These are phyloP conservation scores for Babesia bigemina DNA, from an alignment of 169 alveolate genomes.

Conservation along the genomic window DNA sequence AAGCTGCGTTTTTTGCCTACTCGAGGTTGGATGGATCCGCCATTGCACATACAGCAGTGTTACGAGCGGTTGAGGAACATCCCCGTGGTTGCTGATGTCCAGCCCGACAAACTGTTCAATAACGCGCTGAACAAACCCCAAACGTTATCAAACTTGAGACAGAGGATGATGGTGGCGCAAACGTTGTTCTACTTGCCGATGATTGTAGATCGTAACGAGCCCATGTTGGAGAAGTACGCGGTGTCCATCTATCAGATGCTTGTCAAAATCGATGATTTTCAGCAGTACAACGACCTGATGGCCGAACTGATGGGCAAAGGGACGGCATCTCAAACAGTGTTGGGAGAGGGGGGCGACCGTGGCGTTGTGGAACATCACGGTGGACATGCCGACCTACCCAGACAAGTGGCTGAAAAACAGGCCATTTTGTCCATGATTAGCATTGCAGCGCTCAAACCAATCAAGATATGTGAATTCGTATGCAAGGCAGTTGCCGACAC, in stretches of 20 bases:
- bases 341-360: not conserved
- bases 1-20: not conserved
- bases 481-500: constrained; percentile 20
- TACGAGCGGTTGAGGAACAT: constrained; percentile 48
- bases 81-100: constrained; percentile 60
- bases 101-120: constrained; percentile 20
- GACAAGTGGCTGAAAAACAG: no score
- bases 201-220: constrained; percentile 29
- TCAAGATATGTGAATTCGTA: constrained; percentile 1
- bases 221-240: constrained; percentile 39
- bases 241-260: constrained; percentile 40
- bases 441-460: constrained; percentile 16
- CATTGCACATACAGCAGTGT: constrained; percentile 65
- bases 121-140: constrained; percentile 31
- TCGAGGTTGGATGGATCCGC: constrained; percentile 45
- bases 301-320: not conserved
- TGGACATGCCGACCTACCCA: no score
- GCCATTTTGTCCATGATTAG: constrained; percentile 1
- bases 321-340: not conserved
- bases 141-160: constrained; percentile 2
- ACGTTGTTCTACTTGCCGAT: constrained; percentile 49
- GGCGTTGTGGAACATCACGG: not conserved
- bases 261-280: constrained; percentile 36
- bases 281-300: constrained; percentile 42
- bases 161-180: constrained; percentile 28